Evolutionary conservation across 1,284 basidiomycete species (phyloP), one percentile per base, ranked within the genome.

Genomic region (Coniophora puteana): DNA sequence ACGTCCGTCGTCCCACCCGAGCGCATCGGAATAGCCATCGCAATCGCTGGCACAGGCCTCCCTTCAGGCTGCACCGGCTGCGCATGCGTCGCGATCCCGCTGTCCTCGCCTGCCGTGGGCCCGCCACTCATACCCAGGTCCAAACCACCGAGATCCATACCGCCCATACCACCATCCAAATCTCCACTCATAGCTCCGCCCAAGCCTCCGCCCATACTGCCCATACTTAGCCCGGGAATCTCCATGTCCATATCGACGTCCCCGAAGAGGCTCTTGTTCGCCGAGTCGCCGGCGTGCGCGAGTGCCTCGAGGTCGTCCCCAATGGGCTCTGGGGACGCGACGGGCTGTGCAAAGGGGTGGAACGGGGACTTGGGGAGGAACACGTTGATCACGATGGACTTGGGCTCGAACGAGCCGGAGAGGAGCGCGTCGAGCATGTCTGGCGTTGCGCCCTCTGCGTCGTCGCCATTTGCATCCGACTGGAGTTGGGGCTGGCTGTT

Each of bases 181-280:
- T 6, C 29, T 18, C 29, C 14, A 31, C 27, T 47, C 39, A 58
- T 62, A 11, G 52, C 44, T 4, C 55, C 54, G 18, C 57, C 57
- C 43, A 63, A 54, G 4, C 47, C 47, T 24, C 55, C 42, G 31
- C 55, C 58, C 57, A 59, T 63, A n/a, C n/a, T n/a, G 28, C 61
- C 62, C 58, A 63, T 59, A 25, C 58, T 62, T 38, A 59, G 18
- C 13, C 58, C 58, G 14, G 58, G 58, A 18, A 59, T 59, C 36
- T 63, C 61, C 58, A 59, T 59, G 10, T 59, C 58, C 54, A 59
- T 59, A 14, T 62, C 58, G 34, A 63, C 58, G 40, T 63, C 61
- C 4, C 61, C 61, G 36, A 59, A 59, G 5, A 63, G 56, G 40
- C 61, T 57, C 24, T 46, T 59, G 34, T 47, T 31, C 21, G 44